These are phyloP conservation scores for Umbelopsis isabellina DNA, from an alignment of 192 early-diverging fungal genomes.

Conservation along the genomic window DNA sequence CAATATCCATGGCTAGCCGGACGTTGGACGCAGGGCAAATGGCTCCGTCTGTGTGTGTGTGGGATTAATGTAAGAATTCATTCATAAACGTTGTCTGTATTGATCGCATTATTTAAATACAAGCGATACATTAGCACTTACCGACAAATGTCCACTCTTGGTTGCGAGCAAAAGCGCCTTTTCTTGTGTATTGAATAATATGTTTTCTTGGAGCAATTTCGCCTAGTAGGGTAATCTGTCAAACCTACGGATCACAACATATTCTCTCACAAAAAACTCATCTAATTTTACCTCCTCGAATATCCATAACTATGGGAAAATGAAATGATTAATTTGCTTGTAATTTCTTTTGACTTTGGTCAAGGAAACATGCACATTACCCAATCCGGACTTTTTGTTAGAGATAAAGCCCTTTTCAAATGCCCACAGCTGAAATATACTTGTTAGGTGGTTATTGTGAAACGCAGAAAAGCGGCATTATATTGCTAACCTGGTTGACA, in stretches of 20 bases:
- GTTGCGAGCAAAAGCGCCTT: not conserved
- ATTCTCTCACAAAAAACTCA: not conserved
- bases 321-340: not conserved
- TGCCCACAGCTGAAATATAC: conserved; percentile 2
- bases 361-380: not conserved
- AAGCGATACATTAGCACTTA: too few relatives aligned
- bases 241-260: not conserved
- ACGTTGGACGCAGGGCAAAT: not conserved
- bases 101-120: too few relatives aligned
- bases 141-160: conserved; percentile 1
- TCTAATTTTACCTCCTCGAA: conserved; percentile 1
- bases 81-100: too few relatives aligned
- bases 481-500: not conserved
- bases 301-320: not conserved
- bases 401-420: not conserved
- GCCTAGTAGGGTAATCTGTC: not conserved
- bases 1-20: not conserved
- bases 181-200: conserved; percentile 10
- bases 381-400: conserved; percentile 5
- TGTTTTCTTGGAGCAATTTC: not conserved
- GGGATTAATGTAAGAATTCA: not conserved
- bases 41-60: not conserved
- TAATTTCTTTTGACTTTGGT: not conserved
- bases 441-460: not conserved
- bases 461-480: too few relatives aligned